These are phyloP conservation scores for Thelonectria rubi DNA, from an alignment of 2,329 filamentous ascomycete genomes.

Conservation along the genomic window DNA sequence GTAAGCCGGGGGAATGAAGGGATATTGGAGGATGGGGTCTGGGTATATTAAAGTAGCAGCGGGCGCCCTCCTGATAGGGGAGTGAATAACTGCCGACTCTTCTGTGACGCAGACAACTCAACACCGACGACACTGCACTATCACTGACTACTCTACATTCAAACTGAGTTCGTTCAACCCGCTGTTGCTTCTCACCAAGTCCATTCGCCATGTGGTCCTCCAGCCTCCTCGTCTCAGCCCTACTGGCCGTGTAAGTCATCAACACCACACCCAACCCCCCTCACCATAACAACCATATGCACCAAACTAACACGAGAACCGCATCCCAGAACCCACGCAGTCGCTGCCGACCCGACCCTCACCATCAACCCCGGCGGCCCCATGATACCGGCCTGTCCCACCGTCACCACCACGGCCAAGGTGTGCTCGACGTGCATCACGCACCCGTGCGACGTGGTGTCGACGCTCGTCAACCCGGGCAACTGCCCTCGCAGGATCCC, in stretches of 20 bases:
- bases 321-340: neutral
- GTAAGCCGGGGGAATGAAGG: no score
- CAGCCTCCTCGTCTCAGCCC: conserved; percentile 5
- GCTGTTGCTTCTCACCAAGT: neutral
- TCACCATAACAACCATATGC: neutral
- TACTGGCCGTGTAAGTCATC: conserved; percentile 15
- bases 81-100: no score
- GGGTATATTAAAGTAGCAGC: no score
- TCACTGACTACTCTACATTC: neutral
- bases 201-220: conserved; percentile 17
- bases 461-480: conserved; percentile 45
- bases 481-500: conserved; percentile 42
- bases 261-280: neutral
- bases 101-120: no score
- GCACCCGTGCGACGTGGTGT: conserved; percentile 43
- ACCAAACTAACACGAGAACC: neutral
- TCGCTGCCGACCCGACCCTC: conserved; percentile 7
- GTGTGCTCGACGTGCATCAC: conserved; percentile 47
- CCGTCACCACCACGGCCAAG: conserved; percentile 45
- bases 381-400: conserved; percentile 43
- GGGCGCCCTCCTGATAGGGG: no score
- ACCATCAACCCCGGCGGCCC: conserved; percentile 10
- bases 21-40: no score
- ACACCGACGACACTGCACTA: no score
- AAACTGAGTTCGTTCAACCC: neutral